These are phyloP conservation scores for Saccharomycopsis fodiens DNA, from an alignment of 805 yeast genomes.

Conservation along the genomic window DNA sequence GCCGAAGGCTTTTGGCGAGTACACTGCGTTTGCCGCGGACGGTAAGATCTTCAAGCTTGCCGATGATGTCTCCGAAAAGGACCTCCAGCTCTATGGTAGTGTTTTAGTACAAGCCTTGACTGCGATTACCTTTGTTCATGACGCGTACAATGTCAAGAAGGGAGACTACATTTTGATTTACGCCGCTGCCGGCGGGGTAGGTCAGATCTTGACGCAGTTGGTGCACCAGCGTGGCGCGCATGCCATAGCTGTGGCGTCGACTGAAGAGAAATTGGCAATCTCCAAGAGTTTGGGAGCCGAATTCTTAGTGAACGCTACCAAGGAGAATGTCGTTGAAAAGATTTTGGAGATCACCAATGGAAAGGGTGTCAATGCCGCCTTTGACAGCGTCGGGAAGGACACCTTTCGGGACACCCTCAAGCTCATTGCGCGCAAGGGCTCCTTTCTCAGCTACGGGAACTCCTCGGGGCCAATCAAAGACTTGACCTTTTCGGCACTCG, in stretches of 20 bases:
- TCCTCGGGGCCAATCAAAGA: slow-evolving; percentile 83
- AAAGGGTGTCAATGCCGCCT: slow-evolving; percentile 60
- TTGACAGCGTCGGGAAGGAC: slow-evolving; percentile 73
- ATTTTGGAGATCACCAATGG: slow-evolving; percentile 57
- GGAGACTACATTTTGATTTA: slow-evolving; percentile 72
- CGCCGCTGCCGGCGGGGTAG: slow-evolving; percentile 97
- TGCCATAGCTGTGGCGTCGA: slow-evolving; percentile 80
- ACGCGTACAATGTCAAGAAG: slow-evolving; percentile 56
- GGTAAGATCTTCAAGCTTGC: slow-evolving; percentile 42
- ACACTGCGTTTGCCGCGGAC: slow-evolving; percentile 39
- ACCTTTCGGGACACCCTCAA: slow-evolving; percentile 60
- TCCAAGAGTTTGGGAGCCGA: slow-evolving; percentile 78
- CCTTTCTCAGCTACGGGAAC: slow-evolving; percentile 73
- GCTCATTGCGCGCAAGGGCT: slow-evolving; percentile 61
- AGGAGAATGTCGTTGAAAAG: slow-evolving; percentile 46
- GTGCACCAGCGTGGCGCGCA: slow-evolving; percentile 59
- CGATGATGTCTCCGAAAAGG: slow-evolving; percentile 37
- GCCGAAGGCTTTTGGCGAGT: slow-evolving; percentile 62
- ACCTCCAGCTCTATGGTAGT: slow-evolving; percentile 51
- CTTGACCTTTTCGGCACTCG: slow-evolving; percentile 38
- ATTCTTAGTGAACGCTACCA: slow-evolving; percentile 45
- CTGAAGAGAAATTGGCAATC: slow-evolving; percentile 57
- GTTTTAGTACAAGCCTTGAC: slow-evolving; percentile 68
- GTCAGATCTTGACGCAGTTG: slow-evolving; percentile 62
- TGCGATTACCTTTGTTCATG: slow-evolving; percentile 61